A percentile compares a stretch with the other conserved stretches of the same genome.
Conservation (phyloP, 2,329 filamentous ascomycete species). For the Exophiala spinifera region DNA sequence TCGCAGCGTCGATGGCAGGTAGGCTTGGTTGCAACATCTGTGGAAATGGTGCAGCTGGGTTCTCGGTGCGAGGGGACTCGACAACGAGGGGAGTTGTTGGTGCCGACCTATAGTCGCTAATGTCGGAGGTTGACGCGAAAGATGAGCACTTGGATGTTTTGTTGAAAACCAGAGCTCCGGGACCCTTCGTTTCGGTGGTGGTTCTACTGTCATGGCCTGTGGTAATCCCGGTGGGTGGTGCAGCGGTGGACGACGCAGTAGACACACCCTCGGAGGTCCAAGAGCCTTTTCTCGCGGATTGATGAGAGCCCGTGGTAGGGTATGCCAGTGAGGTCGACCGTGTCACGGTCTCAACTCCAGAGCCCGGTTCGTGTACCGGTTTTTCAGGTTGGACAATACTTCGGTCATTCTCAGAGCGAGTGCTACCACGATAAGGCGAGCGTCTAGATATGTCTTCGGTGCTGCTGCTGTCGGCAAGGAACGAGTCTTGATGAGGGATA, state of each 20-base stretch:
- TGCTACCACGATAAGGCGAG: slow-evolving; percentile 12
- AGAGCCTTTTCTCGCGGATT: slow-evolving; percentile 14
- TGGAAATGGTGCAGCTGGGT: slow-evolving; percentile 1
- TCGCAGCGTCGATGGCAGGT: slow-evolving; percentile 4
- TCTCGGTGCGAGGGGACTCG: slow-evolving; percentile 30
- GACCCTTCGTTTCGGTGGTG: not conserved
- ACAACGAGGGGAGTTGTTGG: slow-evolving; percentile 41
- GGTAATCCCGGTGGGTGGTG: not conserved
- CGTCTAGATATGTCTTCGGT: slow-evolving; percentile 20
- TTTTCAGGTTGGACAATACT: slow-evolving; percentile 1
- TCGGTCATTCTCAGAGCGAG: slow-evolving; percentile 28
- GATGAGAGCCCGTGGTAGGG: slow-evolving; percentile 6
- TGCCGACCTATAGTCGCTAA: slow-evolving; percentile 45
- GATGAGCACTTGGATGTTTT: slow-evolving; percentile 8
- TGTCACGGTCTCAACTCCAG: slow-evolving; percentile 8
- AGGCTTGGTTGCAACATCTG: slow-evolving; percentile 12
- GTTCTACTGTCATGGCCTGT: slow-evolving; percentile 2
- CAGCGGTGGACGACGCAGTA: slow-evolving; percentile 5
- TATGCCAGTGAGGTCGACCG: slow-evolving; percentile 13
- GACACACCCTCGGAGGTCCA: slow-evolving; percentile 22
- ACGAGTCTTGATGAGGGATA: slow-evolving; percentile 29
- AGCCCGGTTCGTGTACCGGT: slow-evolving; percentile 11
- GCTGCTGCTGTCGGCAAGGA: slow-evolving; percentile 37
- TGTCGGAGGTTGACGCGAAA: slow-evolving; percentile 33
- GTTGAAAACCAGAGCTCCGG: slow-evolving; percentile 5